A percentile compares a stretch with the other conserved stretches of the same genome.
Evolutionary conservation across 805 yeast genomes (phyloP).

Genomic region (Komagataella mondaviorum): DNA sequence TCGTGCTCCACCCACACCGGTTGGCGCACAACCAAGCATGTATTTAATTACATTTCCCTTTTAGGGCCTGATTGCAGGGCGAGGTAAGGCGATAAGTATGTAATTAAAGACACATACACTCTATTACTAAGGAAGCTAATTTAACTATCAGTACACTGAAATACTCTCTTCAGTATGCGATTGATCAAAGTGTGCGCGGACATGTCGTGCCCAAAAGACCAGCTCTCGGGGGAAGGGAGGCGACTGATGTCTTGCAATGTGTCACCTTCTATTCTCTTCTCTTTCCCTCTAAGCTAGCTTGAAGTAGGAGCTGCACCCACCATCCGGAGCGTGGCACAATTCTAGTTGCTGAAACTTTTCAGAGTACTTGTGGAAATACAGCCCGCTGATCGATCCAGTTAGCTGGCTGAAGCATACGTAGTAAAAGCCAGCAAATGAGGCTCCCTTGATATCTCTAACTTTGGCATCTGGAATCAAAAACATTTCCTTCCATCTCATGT

Average conservation of each 20-base stretch:
- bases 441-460: constrained; percentile 48
- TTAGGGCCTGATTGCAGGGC: not conserved
- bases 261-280: not conserved
- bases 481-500: constrained; percentile 93
- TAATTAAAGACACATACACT: no score
- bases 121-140: not conserved
- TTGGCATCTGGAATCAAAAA: constrained; percentile 72
- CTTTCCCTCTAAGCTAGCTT: not conserved
- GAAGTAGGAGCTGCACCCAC: constrained; percentile 18
- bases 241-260: not conserved
- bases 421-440: constrained; percentile 88
- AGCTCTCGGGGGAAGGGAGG: not conserved
- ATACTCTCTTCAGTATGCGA: not conserved
- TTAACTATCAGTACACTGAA: not conserved
- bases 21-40: not conserved
- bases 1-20: not conserved
- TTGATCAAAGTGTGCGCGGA: not conserved
- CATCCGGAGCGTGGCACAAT: constrained; percentile 37
- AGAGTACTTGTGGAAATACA: constrained; percentile 70
- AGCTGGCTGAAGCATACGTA: constrained; percentile 71
- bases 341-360: constrained; percentile 73
- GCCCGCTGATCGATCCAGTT: constrained; percentile 66
- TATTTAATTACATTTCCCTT: not conserved
- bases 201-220: not conserved
- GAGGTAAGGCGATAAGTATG: not conserved